Evolutionary conservation across 2,329 filamentous ascomycete genomes (phyloP), one percentile per base, ranked within the genome.

Genomic region (Clarireedia sp.): DNA sequence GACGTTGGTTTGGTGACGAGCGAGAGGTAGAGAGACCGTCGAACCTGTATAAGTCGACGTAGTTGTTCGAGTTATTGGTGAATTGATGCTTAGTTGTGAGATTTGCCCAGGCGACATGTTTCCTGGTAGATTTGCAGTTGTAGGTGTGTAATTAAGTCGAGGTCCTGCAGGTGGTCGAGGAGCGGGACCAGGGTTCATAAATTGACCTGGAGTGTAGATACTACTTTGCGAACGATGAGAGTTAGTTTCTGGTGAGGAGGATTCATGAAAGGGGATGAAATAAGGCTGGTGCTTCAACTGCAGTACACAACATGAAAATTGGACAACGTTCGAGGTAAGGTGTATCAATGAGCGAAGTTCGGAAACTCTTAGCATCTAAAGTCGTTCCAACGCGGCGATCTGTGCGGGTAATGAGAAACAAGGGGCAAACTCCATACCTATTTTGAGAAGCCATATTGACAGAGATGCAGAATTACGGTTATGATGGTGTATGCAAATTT

Each of bases 141-240:
- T 87, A 59, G 86, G 90, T 43, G 87, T 90, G 58, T 95, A 79
- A 66, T 85, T 85, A 63, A 96, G 82, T 68, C 89, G 86, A 59
- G 90, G 89, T 66, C 40, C n/a, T 43, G 40, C 40, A 12, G 40
- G 40, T 43, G 40, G 40, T 21, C 40, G 16, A 43, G 40, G 40
- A 43, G 40, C 40, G 8, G 40, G 40, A 43, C 94, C 90, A 60
- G 94, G 90, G 72, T 97, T 97, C 88, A 97, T 95, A 75, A 97
- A 97, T 71, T 84, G 81, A 66, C 78, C 80, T 62, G 76, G 74
- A 43, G 79, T 73, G 68, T 83, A 85, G 64, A 79, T 72, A 68
- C 79, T 83, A 56, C 58, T 23, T 23, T 16, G 36, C 56, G 37
- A 50, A 49, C 29, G 37, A 55, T 19, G 46, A 61, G 38, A 26